Evolutionary conservation across 768 basidiomycete genomes (phyloP).

Genomic region (Suillus subaureus): DNA sequence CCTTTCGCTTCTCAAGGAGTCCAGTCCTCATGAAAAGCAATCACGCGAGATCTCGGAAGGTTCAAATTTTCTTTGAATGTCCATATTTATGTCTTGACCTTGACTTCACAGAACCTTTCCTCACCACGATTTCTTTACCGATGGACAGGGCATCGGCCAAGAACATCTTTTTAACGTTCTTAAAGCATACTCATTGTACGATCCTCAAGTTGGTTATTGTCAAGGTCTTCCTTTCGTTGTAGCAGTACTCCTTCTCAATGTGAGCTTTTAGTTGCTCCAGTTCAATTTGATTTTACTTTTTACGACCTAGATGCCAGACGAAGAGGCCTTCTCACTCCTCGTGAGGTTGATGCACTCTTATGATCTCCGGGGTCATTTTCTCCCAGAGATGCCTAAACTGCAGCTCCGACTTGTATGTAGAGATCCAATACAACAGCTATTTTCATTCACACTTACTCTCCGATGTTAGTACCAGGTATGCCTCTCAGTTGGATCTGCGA

Average conservation of each 20-base stretch:
- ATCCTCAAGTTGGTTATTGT: slow-evolving; percentile 94
- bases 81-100: slow-evolving; percentile 15
- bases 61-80: slow-evolving; percentile 29
- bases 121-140: slow-evolving; percentile 93
- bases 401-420: slow-evolving; percentile 82
- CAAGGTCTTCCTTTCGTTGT: slow-evolving; percentile 97
- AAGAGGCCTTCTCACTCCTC: slow-evolving; percentile 95
- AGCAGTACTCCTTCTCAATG: slow-evolving; percentile 90
- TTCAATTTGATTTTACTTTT: slow-evolving; percentile 2
- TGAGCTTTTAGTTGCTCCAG: slow-evolving; percentile 37
- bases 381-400: slow-evolving; percentile 99
- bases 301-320: slow-evolving; percentile 89
- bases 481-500: slow-evolving; percentile 10
- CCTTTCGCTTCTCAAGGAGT: slow-evolving; percentile 76
- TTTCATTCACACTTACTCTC: slow-evolving; percentile 1
- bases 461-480: slow-evolving; percentile 60
- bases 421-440: background rate
- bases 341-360: slow-evolving; percentile 97
- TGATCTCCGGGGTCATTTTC: slow-evolving; percentile 92
- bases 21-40: slow-evolving; percentile 93
- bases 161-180: slow-evolving; percentile 97
- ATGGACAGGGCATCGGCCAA: slow-evolving; percentile 93
- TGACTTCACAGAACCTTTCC: slow-evolving; percentile 78
- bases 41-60: slow-evolving; percentile 89
- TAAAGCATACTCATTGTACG: slow-evolving; percentile 96